phyloP scores from a whole-genome alignment of 2,329 filamentous ascomycete species.

The Seiridium unicorne region DNA sequence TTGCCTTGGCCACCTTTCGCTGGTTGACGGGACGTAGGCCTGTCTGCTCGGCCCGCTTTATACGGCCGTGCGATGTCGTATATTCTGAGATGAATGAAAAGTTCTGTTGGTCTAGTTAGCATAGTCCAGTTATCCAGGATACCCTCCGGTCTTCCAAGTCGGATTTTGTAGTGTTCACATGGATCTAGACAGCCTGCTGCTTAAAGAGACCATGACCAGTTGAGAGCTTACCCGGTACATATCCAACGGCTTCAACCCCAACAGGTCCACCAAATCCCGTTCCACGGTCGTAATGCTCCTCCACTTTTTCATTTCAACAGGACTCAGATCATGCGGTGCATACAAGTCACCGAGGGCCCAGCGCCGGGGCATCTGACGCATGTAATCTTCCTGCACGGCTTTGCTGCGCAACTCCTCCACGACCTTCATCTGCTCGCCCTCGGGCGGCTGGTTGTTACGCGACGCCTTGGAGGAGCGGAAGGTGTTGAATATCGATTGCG shows the following conservation, averaged over 20 bases:
- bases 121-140: too few species aligned
- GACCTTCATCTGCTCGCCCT: slow-evolving; percentile 23
- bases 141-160: neutral
- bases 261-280: slow-evolving; percentile 73
- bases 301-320: slow-evolving; percentile 81
- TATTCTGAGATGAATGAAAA: slow-evolving; percentile 90
- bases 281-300: slow-evolving; percentile 52
- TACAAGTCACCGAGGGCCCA: slow-evolving; percentile 85
- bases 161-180: neutral
- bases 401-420: slow-evolving; percentile 37
- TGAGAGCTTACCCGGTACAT: slow-evolving; percentile 72
- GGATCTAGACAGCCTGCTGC: too few species aligned
- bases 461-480: slow-evolving; percentile 10
- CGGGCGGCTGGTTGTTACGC: slow-evolving; percentile 6
- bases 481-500: slow-evolving; percentile 11
- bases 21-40: slow-evolving; percentile 88
- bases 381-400: slow-evolving; percentile 49
- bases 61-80: slow-evolving; percentile 80
- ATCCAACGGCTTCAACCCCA: slow-evolving; percentile 77
- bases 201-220: too few species aligned
- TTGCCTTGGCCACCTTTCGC: slow-evolving; percentile 87
- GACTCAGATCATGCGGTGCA: slow-evolving; percentile 81
- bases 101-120: slow-evolving; percentile 58
- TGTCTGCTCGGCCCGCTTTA: slow-evolving; percentile 73
- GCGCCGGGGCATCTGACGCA: slow-evolving; percentile 64